These are phyloP conservation scores for Pinus taeda DNA, from an alignment of 75 land plant genomes.

Conservation along the genomic window DNA sequence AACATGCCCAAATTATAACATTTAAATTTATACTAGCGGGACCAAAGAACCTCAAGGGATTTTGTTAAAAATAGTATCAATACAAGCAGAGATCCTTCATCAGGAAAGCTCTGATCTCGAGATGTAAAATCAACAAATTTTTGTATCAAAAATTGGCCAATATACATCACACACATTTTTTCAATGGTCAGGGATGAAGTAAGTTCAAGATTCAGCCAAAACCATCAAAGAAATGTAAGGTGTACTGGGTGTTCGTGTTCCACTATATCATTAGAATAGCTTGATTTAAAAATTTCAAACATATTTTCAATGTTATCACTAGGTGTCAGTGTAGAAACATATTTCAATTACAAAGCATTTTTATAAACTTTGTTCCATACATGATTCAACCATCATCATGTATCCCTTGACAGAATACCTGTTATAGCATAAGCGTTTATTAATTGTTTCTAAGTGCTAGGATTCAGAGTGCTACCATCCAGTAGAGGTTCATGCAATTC, in stretches of 20 bases:
- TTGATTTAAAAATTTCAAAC: constrained; percentile 44
- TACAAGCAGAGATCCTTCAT: constrained; percentile 76
- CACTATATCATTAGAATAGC: constrained; percentile 47
- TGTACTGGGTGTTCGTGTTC: constrained; percentile 51
- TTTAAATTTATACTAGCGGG: constrained; percentile 83
- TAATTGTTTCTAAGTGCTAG: not conserved
- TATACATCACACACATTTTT: constrained; percentile 81
- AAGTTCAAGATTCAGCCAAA: constrained; percentile 62
- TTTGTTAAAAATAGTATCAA: too few relatives aligned
- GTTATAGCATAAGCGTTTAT: constrained; percentile 63
- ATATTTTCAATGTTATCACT: constrained; percentile 66
- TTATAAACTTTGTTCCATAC: too few relatives aligned
- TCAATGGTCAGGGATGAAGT: constrained; percentile 67
- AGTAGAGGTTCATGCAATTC: too few relatives aligned
- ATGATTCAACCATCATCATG: constrained; percentile 85
- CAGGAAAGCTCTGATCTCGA: constrained; percentile 34
- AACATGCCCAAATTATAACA: constrained; percentile 80
- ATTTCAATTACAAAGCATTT: too few relatives aligned
- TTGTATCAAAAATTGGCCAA: constrained; percentile 82
- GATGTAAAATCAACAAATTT: constrained; percentile 67
- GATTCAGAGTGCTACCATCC: not conserved
- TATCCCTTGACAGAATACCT: constrained; percentile 34
- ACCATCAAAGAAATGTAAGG: too few relatives aligned
- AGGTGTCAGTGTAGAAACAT: constrained; percentile 55
- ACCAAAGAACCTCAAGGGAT: too few relatives aligned